Percentiles rank a stretch among this genome's conserved stretches.
Conservation (phyloP, 2,329 filamentous ascomycete species). For the Fusarium agapanthi region DNA sequence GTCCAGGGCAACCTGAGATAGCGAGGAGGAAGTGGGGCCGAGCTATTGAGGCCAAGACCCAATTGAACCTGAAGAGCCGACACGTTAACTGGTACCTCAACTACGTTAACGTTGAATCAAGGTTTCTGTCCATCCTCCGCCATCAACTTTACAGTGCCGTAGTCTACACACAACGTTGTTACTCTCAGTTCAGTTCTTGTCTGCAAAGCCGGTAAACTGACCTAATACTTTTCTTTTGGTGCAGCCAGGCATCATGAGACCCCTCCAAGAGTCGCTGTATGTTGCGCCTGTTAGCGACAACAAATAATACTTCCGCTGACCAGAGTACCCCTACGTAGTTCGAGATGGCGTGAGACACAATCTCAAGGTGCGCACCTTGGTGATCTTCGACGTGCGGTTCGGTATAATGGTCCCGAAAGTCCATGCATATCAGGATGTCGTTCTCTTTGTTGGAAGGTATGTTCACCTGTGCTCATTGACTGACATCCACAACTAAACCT, state of each 20-base stretch:
- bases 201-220: neutral
- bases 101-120: neutral
- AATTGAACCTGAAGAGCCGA: slow-evolving; percentile 26
- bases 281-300: slow-evolving; percentile 26
- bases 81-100: neutral
- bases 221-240: neutral
- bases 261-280: slow-evolving; percentile 51
- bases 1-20: neutral
- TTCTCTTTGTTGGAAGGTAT: slow-evolving; percentile 91
- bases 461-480: neutral
- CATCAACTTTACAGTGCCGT: slow-evolving; percentile 21
- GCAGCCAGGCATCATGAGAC: slow-evolving; percentile 44
- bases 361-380: slow-evolving; percentile 64
- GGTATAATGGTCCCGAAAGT: slow-evolving; percentile 64
- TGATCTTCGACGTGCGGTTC: slow-evolving; percentile 72
- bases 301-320: slow-evolving; percentile 32
- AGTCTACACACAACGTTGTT: neutral
- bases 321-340: slow-evolving; percentile 53
- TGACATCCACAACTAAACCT: slow-evolving; percentile 15
- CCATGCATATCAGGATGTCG: slow-evolving; percentile 78
- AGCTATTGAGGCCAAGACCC: slow-evolving; percentile 15
- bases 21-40: slow-evolving; percentile 29
- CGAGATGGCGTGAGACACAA: slow-evolving; percentile 73
- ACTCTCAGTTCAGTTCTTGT: neutral
- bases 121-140: slow-evolving; percentile 18